These are phyloP conservation scores for Hura crepitans DNA, from an alignment of 441 rosid genomes.

Conservation along the genomic window DNA sequence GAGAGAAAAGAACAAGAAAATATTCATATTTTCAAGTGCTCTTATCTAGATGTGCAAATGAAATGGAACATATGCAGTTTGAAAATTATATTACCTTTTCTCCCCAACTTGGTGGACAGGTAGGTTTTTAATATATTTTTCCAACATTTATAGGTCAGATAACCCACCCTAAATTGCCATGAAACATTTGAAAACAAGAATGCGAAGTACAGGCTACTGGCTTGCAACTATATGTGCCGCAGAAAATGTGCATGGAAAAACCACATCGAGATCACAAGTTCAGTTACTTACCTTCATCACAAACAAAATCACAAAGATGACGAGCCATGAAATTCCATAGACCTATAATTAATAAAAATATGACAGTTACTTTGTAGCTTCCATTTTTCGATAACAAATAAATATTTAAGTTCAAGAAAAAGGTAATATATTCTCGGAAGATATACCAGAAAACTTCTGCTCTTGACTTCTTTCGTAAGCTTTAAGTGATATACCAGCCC, in stretches of 20 bases:
- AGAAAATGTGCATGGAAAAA: neutral
- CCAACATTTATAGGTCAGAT: neutral
- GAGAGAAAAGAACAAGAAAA: too few species aligned
- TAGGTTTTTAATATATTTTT: neutral
- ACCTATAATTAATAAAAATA: constrained; percentile 45
- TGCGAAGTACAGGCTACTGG: neutral
- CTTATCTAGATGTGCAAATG: too few species aligned
- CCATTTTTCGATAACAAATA: neutral
- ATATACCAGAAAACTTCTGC: constrained; percentile 65
- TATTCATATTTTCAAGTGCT: too few species aligned
- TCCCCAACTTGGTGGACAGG: neutral
- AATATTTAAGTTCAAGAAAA: constrained; percentile 5
- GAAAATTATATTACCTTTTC: neutral
- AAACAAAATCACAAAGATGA: constrained; percentile 75
- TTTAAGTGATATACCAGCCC: constrained; percentile 91
- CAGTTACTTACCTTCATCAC: constrained; percentile 81
- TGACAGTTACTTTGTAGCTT: neutral
- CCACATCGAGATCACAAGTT: constrained; percentile 3
- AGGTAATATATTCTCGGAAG: constrained; percentile 10
- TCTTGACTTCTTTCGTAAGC: constrained; percentile 44
- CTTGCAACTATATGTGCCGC: neutral
- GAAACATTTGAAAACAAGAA: neutral
- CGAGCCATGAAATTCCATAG: constrained; percentile 94
- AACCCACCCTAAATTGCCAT: neutral
- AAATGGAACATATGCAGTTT: neutral